Evolutionary conservation across 2,329 filamentous ascomycete genomes (phyloP).

Genomic region (Ilyonectria destructans): DNA sequence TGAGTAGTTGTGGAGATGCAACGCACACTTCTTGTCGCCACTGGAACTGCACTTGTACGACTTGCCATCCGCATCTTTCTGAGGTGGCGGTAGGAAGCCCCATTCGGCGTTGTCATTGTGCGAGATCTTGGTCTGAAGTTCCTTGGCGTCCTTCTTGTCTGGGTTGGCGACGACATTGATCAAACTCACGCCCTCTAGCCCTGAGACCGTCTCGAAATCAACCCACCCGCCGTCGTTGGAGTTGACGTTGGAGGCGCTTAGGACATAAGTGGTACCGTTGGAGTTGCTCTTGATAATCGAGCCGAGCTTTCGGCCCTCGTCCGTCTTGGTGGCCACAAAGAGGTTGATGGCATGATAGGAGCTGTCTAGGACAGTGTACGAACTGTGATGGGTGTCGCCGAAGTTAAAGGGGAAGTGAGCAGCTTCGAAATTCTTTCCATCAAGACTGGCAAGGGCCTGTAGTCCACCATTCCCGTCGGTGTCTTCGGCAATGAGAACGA

Average conservation of each 20-base stretch:
- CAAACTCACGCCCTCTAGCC: slow-evolving; percentile 90
- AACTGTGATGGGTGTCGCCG: slow-evolving; percentile 81
- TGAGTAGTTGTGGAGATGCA: slow-evolving; percentile 97
- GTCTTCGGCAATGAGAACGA: slow-evolving; percentile 87
- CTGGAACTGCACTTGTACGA: slow-evolving; percentile 76
- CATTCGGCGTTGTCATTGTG: slow-evolving; percentile 97
- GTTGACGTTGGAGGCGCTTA: slow-evolving; percentile 88
- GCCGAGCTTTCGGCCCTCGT: slow-evolving; percentile 79
- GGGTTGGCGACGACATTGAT: slow-evolving; percentile 89
- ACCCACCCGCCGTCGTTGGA: slow-evolving; percentile 84
- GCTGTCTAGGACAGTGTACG: slow-evolving; percentile 95
- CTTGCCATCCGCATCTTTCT: slow-evolving; percentile 80
- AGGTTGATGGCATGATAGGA: slow-evolving; percentile 95
- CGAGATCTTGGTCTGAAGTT: slow-evolving; percentile 93
- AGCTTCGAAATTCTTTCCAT: slow-evolving; percentile 86
- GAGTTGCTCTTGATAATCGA: slow-evolving; percentile 98
- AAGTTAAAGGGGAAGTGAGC: slow-evolving; percentile 92
- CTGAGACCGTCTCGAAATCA: slow-evolving; percentile 96
- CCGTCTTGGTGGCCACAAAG: slow-evolving; percentile 86
- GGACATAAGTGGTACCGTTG: slow-evolving; percentile 94
- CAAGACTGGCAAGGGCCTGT: slow-evolving; percentile 86
- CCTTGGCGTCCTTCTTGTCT: slow-evolving; percentile 81
- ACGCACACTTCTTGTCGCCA: slow-evolving; percentile 79
- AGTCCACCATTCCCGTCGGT: slow-evolving; percentile 75
- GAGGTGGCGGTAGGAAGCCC: slow-evolving; percentile 82